Percentiles rank a stretch among this genome's conserved stretches.
These are phyloP conservation scores for Coniferiporia weirii DNA, from an alignment of 1,284 basidiomycete species.

Conservation along the genomic window DNA sequence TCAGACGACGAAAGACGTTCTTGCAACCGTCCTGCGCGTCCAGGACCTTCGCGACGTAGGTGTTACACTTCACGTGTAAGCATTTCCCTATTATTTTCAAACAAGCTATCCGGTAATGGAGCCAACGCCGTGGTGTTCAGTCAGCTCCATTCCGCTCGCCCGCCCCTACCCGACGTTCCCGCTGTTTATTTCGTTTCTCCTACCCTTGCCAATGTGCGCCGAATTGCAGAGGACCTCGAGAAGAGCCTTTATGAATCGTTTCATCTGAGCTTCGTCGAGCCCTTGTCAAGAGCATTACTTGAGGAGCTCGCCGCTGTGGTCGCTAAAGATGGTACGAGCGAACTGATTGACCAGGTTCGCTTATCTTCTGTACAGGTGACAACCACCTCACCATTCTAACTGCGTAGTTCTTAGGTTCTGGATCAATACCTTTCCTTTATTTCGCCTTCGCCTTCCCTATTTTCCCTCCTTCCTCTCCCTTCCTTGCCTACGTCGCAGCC, in stretches of 20 bases:
- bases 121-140: conserved; percentile 37
- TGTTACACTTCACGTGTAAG: conserved; percentile 94
- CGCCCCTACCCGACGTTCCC: conserved; percentile 91
- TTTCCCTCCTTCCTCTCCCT: conserved; percentile 72
- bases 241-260: conserved; percentile 89
- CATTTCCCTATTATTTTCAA: conserved; percentile 21
- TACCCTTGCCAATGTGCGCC: conserved; percentile 78
- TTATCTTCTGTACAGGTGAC: background rate
- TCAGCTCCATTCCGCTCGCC: conserved; percentile 87
- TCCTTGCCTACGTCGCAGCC: conserved; percentile 31
- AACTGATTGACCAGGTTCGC: conserved; percentile 73
- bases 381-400: background rate
- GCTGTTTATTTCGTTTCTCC: conserved; percentile 97
- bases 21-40: conserved; percentile 92
- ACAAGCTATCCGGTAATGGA: background rate
- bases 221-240: conserved; percentile 87
- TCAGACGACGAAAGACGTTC: conserved; percentile 91
- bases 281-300: conserved; percentile 80
- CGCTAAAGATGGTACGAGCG: conserved; percentile 80
- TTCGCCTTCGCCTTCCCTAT: conserved; percentile 89
- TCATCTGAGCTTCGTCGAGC: conserved; percentile 94
- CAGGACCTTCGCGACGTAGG: conserved; percentile 96
- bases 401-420: conserved; percentile 51
- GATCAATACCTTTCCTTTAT: conserved; percentile 99
- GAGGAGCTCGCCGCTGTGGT: conserved; percentile 92